Evolutionary conservation across 495 filamentous ascomycete genomes (phyloP).

Genomic region (Talaromyces trachyspermus): DNA sequence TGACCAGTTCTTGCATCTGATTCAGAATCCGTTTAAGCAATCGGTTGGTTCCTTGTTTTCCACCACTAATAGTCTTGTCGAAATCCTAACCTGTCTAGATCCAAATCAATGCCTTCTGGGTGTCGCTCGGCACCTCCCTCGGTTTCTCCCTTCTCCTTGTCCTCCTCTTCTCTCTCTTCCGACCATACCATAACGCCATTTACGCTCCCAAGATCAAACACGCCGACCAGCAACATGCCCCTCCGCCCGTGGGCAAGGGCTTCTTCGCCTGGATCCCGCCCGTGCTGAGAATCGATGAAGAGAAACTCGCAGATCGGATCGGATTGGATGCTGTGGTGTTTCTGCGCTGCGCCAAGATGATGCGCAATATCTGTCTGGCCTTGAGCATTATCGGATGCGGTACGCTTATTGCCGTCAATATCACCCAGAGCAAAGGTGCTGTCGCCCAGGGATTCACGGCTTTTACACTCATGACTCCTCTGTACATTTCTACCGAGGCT

Average conservation of each 20-base stretch:
- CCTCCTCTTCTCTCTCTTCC: constrained; percentile 76
- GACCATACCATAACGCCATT: constrained; percentile 82
- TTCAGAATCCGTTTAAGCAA: constrained; percentile 42
- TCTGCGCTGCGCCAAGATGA: constrained; percentile 83
- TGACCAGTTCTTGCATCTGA: constrained; percentile 9
- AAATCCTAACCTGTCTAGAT: constrained; percentile 36
- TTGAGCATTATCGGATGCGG: constrained; percentile 67
- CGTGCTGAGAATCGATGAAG: constrained; percentile 66
- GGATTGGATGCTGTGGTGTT: constrained; percentile 91
- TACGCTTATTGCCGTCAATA: constrained; percentile 79
- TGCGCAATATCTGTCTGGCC: constrained; percentile 76
- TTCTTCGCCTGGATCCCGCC: constrained; percentile 80
- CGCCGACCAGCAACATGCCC: constrained; percentile 84
- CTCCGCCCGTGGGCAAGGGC: constrained; percentile 83
- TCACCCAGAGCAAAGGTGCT: constrained; percentile 42
- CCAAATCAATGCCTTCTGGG: constrained; percentile 58
- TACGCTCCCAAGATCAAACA: constrained; percentile 94
- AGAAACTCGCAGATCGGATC: constrained; percentile 64
- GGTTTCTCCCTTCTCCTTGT: constrained; percentile 63
- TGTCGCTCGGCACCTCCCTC: constrained; percentile 77
- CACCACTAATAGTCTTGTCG: neutral
- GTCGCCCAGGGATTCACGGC: constrained; percentile 20
- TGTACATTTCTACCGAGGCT: constrained; percentile 34
- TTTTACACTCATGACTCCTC: constrained; percentile 49
- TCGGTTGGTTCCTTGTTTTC: constrained; percentile 21